Percentiles rank a stretch among this genome's conserved stretches.
phyloP scores from a whole-genome alignment of 2,329 filamentous ascomycete genomes.

The Aureobasidium namibiae region DNA sequence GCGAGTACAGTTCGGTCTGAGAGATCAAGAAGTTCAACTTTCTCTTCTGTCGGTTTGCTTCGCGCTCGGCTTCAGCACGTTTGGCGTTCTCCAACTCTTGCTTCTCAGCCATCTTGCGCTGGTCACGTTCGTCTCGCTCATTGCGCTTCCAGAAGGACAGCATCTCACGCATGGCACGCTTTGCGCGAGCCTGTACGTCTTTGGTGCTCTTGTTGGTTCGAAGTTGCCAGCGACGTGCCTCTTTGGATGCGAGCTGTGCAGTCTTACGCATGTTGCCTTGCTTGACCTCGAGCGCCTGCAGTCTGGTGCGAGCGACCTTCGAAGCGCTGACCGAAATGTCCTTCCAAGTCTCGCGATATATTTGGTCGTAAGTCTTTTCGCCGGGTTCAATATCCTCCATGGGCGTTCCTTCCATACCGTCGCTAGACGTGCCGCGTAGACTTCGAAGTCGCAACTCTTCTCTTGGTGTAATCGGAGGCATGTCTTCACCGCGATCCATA shows the following conservation, averaged over 20 bases:
- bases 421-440: slow-evolving; percentile 29
- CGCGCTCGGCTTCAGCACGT: slow-evolving; percentile 92
- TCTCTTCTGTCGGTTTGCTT: slow-evolving; percentile 93
- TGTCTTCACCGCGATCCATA: slow-evolving; percentile 67
- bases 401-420: slow-evolving; percentile 45
- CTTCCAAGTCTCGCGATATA: slow-evolving; percentile 95
- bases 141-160: slow-evolving; percentile 99
- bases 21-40: slow-evolving; percentile 99
- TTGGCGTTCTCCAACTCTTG: slow-evolving; percentile 95
- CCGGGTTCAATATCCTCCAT: slow-evolving; percentile 59
- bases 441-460: slow-evolving; percentile 40
- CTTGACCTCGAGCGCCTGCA: slow-evolving; percentile 76
- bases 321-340: slow-evolving; percentile 92
- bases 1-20: slow-evolving; percentile 95
- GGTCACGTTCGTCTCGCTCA: slow-evolving; percentile 90
- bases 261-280: slow-evolving; percentile 97
- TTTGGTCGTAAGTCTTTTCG: slow-evolving; percentile 82
- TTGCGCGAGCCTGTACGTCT: slow-evolving; percentile 90
- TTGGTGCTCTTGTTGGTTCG: slow-evolving; percentile 98
- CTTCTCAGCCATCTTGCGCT: slow-evolving; percentile 87
- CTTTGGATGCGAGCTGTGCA: slow-evolving; percentile 90
- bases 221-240: slow-evolving; percentile 93
- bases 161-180: slow-evolving; percentile 99
- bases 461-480: slow-evolving; percentile 52
- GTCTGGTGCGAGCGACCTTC: slow-evolving; percentile 83